Evolutionary conservation across 1,139 yeast genomes (phyloP), one percentile per base, ranked within the genome.

Genomic region (Hyphopichia pseudoburtonii): DNA sequence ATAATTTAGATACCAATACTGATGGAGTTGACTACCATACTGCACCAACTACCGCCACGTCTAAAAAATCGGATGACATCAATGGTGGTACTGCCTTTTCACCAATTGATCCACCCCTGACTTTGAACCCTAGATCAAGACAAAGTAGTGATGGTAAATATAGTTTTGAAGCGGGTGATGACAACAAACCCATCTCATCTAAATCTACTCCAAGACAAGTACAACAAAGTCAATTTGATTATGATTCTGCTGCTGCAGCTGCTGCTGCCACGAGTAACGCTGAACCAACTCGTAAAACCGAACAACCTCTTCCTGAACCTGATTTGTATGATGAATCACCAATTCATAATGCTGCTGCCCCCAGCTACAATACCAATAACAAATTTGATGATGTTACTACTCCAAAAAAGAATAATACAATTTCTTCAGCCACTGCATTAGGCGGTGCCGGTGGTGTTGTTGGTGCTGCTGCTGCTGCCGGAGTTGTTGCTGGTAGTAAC

Each of bases 151-250:
- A 57, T 16, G 64, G 64, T 2, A 61, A 55, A 38, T 69, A 66
- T 48, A 67, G 73, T 40, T 70, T 70, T 48, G 76, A 68, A 47
- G 61, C 62, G 17, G 76, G 74, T 16, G 76, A 70, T 38, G 75
- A 69, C 33, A 50, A 57, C 29, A 53, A 51, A 16, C 59, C 66
- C 17, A 57, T 66, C 17, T 47, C 56, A 4, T 52, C 65, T 17
- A 17, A 29, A 14, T 30, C 41, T 15, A 52, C 64, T 5, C 64
- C 67, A 25, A 55, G 52, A 33, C 36, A 47, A 12, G 50, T 46
- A 29, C 51, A 42, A 38, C 42, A 24, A 15, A 14, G 30, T 26
- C 28, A 15, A 8, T 18, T 22, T 28, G 28, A 16, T 21, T 5
- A 15, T 15, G 14, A n/a, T 25, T 25, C 15, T 15, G 18, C 8